Evolutionary conservation across 2,329 filamentous ascomycete species (phyloP).

Genomic region (Pseudogymnoascus pannorum): DNA sequence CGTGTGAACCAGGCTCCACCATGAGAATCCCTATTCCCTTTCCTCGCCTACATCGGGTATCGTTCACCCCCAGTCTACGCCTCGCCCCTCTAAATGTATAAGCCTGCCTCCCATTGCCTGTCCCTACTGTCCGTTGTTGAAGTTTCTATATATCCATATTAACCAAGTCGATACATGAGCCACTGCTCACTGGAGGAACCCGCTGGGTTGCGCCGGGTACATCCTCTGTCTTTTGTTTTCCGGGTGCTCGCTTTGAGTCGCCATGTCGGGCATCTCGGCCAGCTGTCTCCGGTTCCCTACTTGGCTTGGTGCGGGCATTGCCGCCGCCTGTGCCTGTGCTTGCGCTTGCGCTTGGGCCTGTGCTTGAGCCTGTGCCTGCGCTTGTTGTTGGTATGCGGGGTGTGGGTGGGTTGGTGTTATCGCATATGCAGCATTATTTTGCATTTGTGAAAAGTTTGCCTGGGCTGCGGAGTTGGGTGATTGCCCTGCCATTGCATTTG

Average conservation of each 20-base stretch:
- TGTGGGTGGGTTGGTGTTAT: constrained; percentile 25
- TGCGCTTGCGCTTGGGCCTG: constrained; percentile 10
- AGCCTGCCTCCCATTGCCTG: neutral
- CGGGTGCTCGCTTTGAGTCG: constrained; percentile 21
- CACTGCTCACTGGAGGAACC: constrained; percentile 20
- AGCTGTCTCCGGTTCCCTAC: neutral
- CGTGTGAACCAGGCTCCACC: neutral
- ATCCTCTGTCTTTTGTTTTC: constrained; percentile 30
- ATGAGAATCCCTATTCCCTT: neutral
- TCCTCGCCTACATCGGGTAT: neutral
- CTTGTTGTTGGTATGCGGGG: constrained; percentile 14
- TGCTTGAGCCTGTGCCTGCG: constrained; percentile 10
- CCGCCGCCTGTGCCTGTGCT: neutral
- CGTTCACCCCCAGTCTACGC: constrained; percentile 1
- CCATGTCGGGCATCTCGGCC: constrained; percentile 6
- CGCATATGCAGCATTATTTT: constrained; percentile 22
- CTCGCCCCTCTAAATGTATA: constrained; percentile 6
- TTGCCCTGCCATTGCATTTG: constrained; percentile 24
- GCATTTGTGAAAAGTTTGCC: constrained; percentile 24
- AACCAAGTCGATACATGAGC: neutral
- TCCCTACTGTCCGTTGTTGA: constrained; percentile 3
- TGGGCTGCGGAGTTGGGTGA: constrained; percentile 23
- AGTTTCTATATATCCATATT: constrained; percentile 6
- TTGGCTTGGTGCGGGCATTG: constrained; percentile 3
- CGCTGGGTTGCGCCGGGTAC: constrained; percentile 20